A percentile compares a stretch with the other conserved stretches of the same genome.
phyloP scores from a whole-genome alignment of 768 basidiomycete genomes.

The Tylopilus balloui region DNA sequence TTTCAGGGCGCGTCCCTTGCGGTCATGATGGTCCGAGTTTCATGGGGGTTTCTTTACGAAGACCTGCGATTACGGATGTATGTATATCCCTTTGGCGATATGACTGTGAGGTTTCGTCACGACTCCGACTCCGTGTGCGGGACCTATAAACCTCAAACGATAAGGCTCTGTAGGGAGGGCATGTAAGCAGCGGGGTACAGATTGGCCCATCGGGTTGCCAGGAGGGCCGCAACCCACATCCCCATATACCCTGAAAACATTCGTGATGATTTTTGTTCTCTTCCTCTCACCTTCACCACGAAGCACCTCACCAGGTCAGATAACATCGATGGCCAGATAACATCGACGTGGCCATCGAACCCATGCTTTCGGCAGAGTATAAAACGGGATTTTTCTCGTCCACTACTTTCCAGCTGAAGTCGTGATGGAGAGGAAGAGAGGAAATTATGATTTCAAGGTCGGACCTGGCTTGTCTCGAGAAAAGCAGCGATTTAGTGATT shows the following conservation, averaged over 20 bases:
- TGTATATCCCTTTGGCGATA: neutral
- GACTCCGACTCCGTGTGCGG: neutral
- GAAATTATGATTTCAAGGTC: neutral
- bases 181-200: neutral
- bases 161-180: neutral
- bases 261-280: neutral
- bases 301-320: too few relatives aligned
- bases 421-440: neutral
- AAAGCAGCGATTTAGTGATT: slow-evolving; percentile 10
- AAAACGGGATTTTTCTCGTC: neutral
- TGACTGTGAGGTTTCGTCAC: neutral
- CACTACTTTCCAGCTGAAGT: neutral
- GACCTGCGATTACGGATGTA: neutral
- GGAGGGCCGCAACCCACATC: neutral
- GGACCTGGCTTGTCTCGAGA: neutral
- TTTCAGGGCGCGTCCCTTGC: neutral
- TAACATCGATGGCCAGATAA: too few relatives aligned
- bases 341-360: too few relatives aligned
- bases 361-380: too few relatives aligned
- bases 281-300: neutral
- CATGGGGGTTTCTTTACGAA: neutral
- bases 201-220: neutral
- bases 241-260: neutral
- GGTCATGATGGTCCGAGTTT: neutral
- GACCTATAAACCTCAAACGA: neutral